phyloP scores from a whole-genome alignment of 257 asterid species.

The Jacaranda copaia region DNA sequence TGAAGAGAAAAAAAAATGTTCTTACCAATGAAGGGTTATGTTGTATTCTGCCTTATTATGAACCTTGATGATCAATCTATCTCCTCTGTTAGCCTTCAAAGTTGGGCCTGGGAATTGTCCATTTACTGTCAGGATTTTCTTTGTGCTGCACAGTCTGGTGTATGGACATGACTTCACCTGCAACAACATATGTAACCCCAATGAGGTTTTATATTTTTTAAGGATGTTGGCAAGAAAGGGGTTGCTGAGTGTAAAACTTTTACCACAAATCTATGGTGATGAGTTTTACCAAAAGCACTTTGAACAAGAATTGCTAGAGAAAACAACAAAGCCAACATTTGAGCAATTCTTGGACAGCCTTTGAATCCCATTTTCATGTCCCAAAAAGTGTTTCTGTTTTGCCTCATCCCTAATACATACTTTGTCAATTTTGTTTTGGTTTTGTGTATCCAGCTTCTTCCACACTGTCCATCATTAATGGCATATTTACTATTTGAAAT shows the following conservation, averaged over 20 bases:
- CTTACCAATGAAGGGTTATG: slow-evolving; percentile 60
- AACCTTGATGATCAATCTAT: slow-evolving; percentile 45
- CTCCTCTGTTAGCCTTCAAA: slow-evolving; percentile 49
- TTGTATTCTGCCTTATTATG: slow-evolving; percentile 52
- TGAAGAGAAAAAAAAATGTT: not conserved
- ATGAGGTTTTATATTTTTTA: not conserved
- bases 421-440: not conserved
- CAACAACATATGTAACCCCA: not conserved
- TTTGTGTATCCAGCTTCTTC: not conserved
- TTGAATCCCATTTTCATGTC: slow-evolving; percentile 23
- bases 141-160: slow-evolving; percentile 58
- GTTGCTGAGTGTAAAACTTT: not conserved
- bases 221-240: not conserved
- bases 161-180: slow-evolving; percentile 49
- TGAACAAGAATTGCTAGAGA: slow-evolving; percentile 35
- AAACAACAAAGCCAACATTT: slow-evolving; percentile 29
- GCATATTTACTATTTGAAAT: not conserved
- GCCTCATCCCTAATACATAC: not conserved
- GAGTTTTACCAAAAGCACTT: slow-evolving; percentile 40
- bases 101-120: slow-evolving; percentile 68
- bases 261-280: slow-evolving; percentile 55
- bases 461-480: slow-evolving; percentile 28
- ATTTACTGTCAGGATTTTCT: slow-evolving; percentile 56
- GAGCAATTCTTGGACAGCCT: slow-evolving; percentile 3
- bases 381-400: not conserved